Evolutionary conservation across 768 basidiomycete genomes (phyloP), one percentile per base, ranked within the genome.

Genomic region (Clitopilus passeckerianus): DNA sequence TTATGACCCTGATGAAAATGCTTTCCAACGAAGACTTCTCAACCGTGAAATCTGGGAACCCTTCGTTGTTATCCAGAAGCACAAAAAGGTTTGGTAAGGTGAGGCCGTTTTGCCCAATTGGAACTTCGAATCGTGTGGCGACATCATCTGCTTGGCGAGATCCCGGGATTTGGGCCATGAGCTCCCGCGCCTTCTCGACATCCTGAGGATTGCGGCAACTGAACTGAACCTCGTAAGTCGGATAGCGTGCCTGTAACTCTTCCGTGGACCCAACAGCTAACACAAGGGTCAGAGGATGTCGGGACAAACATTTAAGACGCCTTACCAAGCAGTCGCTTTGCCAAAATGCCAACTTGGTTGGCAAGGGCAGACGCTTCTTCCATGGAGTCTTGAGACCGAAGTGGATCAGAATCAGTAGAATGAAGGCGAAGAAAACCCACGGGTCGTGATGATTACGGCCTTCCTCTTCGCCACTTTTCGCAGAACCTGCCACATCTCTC

Each of bases 301-400:
- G 14, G 3, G n/a, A 41, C n/a, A 5, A 12, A n/a, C 2, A 41
- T 14, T 5, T 5, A 14, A 14, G 14, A 27, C 50, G 46, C 57
- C 81, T 53, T 63, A 86, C 86, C 86, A 0, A 91, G 80, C 74
- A 91, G 75, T 56, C 79, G 80, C 56, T 82, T 83, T 3, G 89
- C 86, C 10, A 92, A 71, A 57, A 91, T 91, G n/a, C 87, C 89
- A 18, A 91, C 90, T 66, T 86, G 85, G 64, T 78, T 86, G 0
- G 90, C 86, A 0, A 91, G 74, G 2, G 87, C 87, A 15, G 88
- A 87, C 1, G 88, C 89, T 70, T 91, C 90, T 71, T 90, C 90
- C 89, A 90, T 91, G 0, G 87, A 89, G 68, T 90, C 87, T 85
- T 65, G 16, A 15, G 20, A 34, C 9, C 7, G 52, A 12, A 30